phyloP scores from a whole-genome alignment of 1,139 yeast species.

The Zhuliangozyma parablackwelliae region DNA sequence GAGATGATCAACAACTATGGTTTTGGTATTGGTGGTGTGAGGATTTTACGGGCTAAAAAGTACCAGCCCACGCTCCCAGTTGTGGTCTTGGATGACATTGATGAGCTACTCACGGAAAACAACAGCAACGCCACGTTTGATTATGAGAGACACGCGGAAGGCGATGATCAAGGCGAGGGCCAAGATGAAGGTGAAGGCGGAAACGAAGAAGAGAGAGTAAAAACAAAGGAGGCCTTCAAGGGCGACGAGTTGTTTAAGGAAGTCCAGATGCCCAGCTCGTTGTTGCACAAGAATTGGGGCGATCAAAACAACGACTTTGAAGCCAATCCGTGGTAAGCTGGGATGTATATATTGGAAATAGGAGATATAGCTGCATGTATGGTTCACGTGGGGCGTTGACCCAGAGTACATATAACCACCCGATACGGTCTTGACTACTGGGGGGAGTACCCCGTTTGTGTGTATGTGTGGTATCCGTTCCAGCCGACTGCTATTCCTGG shows the following conservation, averaged over 20 bases:
- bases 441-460: too few relatives aligned
- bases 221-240: constrained; percentile 17
- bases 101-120: constrained; percentile 45
- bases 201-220: constrained; percentile 1
- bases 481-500: too few relatives aligned
- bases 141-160: constrained; percentile 22
- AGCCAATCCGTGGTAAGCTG: constrained; percentile 43
- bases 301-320: constrained; percentile 38
- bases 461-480: constrained; percentile 15
- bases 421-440: constrained; percentile 5
- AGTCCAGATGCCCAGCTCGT: constrained; percentile 46
- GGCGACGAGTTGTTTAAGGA: constrained; percentile 50
- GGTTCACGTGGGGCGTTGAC: too few relatives aligned
- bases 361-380: too few relatives aligned
- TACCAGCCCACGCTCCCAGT: constrained; percentile 64
- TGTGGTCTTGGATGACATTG: constrained; percentile 56
- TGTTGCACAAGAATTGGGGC: constrained; percentile 51
- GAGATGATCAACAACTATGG: constrained; percentile 62
- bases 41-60: constrained; percentile 40
- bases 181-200: constrained; percentile 8
- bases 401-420: too few relatives aligned
- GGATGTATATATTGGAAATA: too few relatives aligned
- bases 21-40: constrained; percentile 54
- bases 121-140: constrained; percentile 29
- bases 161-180: constrained; percentile 11